Evolutionary conservation across 2,329 filamentous ascomycete species (phyloP), one percentile per base, ranked within the genome.

Genomic region (Hymenoscyphus repandus): DNA sequence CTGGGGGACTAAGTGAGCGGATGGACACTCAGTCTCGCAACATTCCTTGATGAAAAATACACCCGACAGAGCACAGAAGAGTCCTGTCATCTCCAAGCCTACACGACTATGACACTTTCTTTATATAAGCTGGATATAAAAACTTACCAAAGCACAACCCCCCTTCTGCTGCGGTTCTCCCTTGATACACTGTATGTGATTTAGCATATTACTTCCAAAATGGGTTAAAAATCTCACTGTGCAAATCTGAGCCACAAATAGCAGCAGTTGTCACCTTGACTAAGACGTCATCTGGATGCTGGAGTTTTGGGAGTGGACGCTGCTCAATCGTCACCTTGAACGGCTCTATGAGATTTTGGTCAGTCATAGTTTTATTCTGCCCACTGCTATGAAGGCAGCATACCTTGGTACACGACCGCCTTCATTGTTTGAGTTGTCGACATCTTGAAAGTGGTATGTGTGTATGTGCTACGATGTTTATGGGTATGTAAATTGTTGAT

Each of bases 141-240:
- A n/a, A 57, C 63, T 17, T 63, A 74, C 72, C 75, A 58, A 85
- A 85, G 1, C 81, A 80, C 31, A 85, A 73, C 2, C 82, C 82
- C 1, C 74, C 66, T 60, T 84, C 72, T 3, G 82, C 82, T 5
- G 80, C 80, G 0, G 80, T 85, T 47, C 82, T 68, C 1, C 82
- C 82, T 64, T 85, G 79, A 52, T 86, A 86, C 79, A 83, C n/a
- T n/a, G n/a, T n/a, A n/a, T n/a, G n/a, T n/a, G n/a, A n/a, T n/a
- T n/a, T n/a, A n/a, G n/a, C n/a, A n/a, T n/a, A n/a, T n/a, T n/a
- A n/a, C n/a, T n/a, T n/a, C n/a, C n/a, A n/a, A n/a, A n/a, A n/a
- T n/a, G n/a, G n/a, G n/a, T n/a, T n/a, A n/a, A n/a, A n/a, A n/a
- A n/a, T n/a, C n/a, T n/a, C n/a, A n/a, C n/a, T 82, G 64, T 81